A percentile compares a stretch with the other conserved stretches of the same genome.
Conservation (phyloP, 2,329 filamentous ascomycete genomes). For the Albifimbria verrucaria region DNA sequence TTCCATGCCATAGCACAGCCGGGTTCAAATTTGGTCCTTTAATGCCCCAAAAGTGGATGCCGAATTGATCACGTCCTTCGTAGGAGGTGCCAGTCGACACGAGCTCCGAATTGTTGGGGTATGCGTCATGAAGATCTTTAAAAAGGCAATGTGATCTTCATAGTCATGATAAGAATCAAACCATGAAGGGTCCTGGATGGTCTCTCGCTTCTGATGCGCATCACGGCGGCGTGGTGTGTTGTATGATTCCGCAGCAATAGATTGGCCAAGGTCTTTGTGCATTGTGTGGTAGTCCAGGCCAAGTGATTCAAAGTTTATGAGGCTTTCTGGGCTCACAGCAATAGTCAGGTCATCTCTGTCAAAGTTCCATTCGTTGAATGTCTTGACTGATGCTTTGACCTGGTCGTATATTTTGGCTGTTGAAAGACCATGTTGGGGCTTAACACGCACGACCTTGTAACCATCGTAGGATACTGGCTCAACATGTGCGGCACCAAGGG, state of each 20-base stretch:
- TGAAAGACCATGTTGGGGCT: neutral
- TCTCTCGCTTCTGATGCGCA: conserved; percentile 11
- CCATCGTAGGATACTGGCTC: neutral
- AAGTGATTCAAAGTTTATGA: conserved; percentile 29
- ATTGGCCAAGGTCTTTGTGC: conserved; percentile 35
- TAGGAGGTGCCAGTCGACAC: conserved; percentile 43
- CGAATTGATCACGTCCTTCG: conserved; percentile 54
- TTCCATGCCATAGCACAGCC: conserved; percentile 54
- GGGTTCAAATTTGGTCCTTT: conserved; percentile 42
- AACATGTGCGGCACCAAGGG: neutral
- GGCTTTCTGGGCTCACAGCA: conserved; percentile 32
- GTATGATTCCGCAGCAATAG: conserved; percentile 31
- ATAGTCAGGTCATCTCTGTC: conserved; percentile 16
- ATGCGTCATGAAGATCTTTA: conserved; percentile 34
- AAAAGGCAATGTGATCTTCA: conserved; percentile 45
- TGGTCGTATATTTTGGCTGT: neutral
- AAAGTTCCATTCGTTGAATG: conserved; percentile 1
- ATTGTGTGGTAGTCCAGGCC: conserved; percentile 30
- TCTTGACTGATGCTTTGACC: neutral
- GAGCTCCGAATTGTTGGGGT: conserved; percentile 41
- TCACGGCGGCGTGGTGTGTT: conserved; percentile 14
- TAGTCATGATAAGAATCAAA: conserved; percentile 51
- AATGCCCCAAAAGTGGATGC: conserved; percentile 53
- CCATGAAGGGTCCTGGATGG: conserved; percentile 29
- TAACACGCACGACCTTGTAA: conserved; percentile 1